Evolutionary conservation across 1,284 basidiomycete genomes (phyloP), one percentile per base, ranked within the genome.

Genomic region (Cutaneotrichosporon cyanovorans): DNA sequence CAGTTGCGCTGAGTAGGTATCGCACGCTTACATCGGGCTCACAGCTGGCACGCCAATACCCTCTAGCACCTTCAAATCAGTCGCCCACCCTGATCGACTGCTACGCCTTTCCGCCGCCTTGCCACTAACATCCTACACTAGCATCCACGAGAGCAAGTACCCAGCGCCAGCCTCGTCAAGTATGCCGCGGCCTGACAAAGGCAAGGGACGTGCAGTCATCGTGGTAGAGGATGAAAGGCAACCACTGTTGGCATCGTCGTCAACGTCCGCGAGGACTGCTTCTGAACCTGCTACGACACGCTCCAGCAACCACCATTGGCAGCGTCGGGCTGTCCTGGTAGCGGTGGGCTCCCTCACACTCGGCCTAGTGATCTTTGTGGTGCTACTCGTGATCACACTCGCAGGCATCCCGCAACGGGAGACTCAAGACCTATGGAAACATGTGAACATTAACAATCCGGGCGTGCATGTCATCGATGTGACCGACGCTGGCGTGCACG

Each of bases 381-480:
- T 46, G 5, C 46, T 69, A 0, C 48, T 72, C 8, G 54, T 54
- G 0, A 55, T 50, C 5, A 64, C 63, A 5, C 65, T 64, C 51
- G 56, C 40, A n/a, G 45, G 45, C 2, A 18, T 35, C 4, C 41
- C 43, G 9, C 37, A 23, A 10, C 47, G 46, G 2, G 25, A 47
- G 25, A 28, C 25, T 12, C 25, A 28, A 28, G 12, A 28, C 25
- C 25, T 28, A 28, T 28, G 25, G 25, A 28, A 28, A 12, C 25
- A 28, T 28, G 25, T 28, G 12, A 28, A 7, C 8, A 12, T 28
- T 12, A 28, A 28, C 8, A 12, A 28, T 7, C 25, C 25, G 2
- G 31, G 28, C 1, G 43, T 72, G 5, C 46, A 60, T 11, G 51
- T 73, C 2, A 38, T 73, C 31, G 65, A 69, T 48, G 52, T 73